These are phyloP conservation scores for Mucor saturninus DNA, from an alignment of 371 early-diverging fungal species.

Conservation along the genomic window DNA sequence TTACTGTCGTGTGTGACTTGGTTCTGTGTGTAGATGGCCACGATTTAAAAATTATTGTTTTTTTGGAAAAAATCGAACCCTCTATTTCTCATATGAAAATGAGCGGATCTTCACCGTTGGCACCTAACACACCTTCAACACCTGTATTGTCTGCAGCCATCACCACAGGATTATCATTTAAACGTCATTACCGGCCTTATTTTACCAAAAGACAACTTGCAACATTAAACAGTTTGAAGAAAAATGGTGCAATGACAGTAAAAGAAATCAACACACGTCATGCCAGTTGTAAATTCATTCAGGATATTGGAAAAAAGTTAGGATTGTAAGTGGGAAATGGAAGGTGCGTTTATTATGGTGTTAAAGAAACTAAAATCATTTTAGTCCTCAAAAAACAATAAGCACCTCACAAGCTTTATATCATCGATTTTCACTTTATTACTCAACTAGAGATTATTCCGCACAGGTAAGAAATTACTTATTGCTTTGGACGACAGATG, in stretches of 20 bases:
- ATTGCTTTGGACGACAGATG: too few relatives aligned
- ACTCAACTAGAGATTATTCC: constrained; percentile 56
- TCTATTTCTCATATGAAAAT: constrained; percentile 6
- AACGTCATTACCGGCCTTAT: constrained; percentile 47
- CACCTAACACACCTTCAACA: constrained; percentile 34
- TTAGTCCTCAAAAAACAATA: constrained; percentile 73
- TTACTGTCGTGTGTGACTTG: too few relatives aligned
- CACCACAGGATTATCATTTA: constrained; percentile 40
- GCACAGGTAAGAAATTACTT: constrained; percentile 34
- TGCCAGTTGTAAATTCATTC: constrained; percentile 54
- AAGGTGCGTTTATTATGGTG: neutral
- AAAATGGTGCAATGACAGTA: constrained; percentile 19
- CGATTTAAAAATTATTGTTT: neutral
- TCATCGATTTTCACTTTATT: constrained; percentile 72
- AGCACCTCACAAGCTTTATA: constrained; percentile 75
- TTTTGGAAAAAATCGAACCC: neutral
- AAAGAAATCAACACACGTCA: constrained; percentile 43
- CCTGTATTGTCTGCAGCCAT: constrained; percentile 29
- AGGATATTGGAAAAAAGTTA: constrained; percentile 51
- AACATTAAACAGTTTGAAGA: constrained; percentile 36
- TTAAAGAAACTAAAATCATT: neutral
- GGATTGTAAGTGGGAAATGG: constrained; percentile 41
- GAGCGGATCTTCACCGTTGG: constrained; percentile 18
- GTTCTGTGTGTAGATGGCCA: too few relatives aligned
- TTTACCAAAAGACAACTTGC: constrained; percentile 50